These are phyloP conservation scores for Corylus heterophylla DNA, from an alignment of 306 rosid species.

Conservation along the genomic window DNA sequence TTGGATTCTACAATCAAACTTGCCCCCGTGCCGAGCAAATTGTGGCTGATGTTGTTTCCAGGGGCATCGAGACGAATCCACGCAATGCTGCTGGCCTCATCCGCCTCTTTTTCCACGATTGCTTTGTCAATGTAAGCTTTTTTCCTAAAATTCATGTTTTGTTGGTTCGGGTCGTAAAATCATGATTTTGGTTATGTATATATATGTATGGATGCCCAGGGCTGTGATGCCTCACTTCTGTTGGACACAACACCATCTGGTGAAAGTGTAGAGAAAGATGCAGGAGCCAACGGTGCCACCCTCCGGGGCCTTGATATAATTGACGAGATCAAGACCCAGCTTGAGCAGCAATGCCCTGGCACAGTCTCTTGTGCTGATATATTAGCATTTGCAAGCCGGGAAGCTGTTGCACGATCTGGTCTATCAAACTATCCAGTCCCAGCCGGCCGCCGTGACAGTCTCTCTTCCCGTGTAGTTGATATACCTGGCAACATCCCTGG, in stretches of 20 bases:
- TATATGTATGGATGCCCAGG: slow-evolving; percentile 37
- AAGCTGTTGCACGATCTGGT: slow-evolving; percentile 35
- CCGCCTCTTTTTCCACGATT: slow-evolving; percentile 75
- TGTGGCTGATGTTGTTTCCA: slow-evolving; percentile 15
- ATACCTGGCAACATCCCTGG: slow-evolving; percentile 35
- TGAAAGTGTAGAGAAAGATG: slow-evolving; percentile 48
- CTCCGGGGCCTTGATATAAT: slow-evolving; percentile 49
- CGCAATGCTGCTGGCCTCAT: slow-evolving; percentile 36
- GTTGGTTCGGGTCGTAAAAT: neutral
- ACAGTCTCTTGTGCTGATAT: slow-evolving; percentile 72
- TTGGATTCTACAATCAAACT: slow-evolving; percentile 32
- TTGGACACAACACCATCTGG: slow-evolving; percentile 40
- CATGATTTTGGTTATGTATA: neutral
- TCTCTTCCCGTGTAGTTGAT: slow-evolving; percentile 37
- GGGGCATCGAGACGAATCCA: slow-evolving; percentile 15
- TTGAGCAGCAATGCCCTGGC: slow-evolving; percentile 53
- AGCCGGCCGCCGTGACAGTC: slow-evolving; percentile 56
- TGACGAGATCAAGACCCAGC: slow-evolving; percentile 52
- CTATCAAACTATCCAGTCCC: slow-evolving; percentile 19
- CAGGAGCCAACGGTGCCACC: slow-evolving; percentile 38
- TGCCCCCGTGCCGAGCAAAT: slow-evolving; percentile 57
- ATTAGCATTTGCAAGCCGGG: slow-evolving; percentile 45
- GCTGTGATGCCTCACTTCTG: slow-evolving; percentile 78
- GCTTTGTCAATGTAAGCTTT: slow-evolving; percentile 60
- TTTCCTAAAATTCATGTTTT: neutral